Conservation (phyloP, 2,329 filamentous ascomycete genomes). For the Xylaria polymorpha region DNA sequence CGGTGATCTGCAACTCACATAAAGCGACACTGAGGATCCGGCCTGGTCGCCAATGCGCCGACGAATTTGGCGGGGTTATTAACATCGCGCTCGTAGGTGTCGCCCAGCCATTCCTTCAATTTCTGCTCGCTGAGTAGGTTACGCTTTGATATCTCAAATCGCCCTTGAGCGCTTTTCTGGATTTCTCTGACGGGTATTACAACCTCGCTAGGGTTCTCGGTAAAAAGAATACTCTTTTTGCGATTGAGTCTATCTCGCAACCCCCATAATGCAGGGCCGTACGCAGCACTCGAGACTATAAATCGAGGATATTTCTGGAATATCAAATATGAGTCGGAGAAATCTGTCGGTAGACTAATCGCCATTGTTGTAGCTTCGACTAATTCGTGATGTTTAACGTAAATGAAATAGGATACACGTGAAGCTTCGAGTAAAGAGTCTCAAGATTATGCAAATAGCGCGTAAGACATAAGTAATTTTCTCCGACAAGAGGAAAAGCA, state of each 20-base stretch:
- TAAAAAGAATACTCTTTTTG: conserved; percentile 29
- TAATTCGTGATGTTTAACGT: neutral
- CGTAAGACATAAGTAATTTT: neutral
- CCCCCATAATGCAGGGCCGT: conserved; percentile 26
- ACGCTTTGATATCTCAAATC: conserved; percentile 25
- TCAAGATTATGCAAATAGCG: neutral
- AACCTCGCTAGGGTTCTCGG: conserved; percentile 17
- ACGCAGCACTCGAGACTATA: conserved; percentile 28
- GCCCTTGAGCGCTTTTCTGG: conserved; percentile 18
- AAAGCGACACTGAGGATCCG: conserved; percentile 45
- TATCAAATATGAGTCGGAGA: conserved; percentile 32
- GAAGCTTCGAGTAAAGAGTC: neutral
- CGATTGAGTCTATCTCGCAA: conserved; percentile 31
- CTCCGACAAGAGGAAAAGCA: neutral
- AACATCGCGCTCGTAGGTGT: conserved; percentile 23
- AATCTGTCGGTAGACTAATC: conserved; percentile 26
- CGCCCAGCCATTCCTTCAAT: conserved; percentile 33
- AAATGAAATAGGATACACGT: neutral
- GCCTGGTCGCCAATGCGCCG: conserved; percentile 29
- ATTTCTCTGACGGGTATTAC: conserved; percentile 30
- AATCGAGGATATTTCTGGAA: conserved; percentile 33
- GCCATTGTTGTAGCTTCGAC: conserved; percentile 7
- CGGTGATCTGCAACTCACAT: conserved; percentile 39
- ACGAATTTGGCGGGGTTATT: conserved; percentile 26
- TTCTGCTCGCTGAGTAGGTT: conserved; percentile 30